A percentile compares a stretch with the other conserved stretches of the same genome.
These are phyloP conservation scores for Mycena venus DNA, from an alignment of 768 basidiomycete species.

Conservation along the genomic window DNA sequence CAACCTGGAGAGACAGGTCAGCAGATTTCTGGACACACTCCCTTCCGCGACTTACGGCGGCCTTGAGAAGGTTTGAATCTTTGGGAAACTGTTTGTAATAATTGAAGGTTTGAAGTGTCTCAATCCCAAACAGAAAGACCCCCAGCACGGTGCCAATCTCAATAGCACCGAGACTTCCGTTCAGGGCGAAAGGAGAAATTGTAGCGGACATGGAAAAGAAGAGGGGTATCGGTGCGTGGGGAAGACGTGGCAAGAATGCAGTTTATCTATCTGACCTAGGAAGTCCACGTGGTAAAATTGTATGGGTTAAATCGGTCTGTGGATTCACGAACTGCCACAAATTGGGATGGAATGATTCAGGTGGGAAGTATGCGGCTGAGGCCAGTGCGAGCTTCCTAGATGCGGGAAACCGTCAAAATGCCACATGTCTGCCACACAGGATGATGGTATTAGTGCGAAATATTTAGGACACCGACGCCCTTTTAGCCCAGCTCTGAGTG, in stretches of 20 bases:
- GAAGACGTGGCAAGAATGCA: too few species aligned
- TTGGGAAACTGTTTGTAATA: background rate
- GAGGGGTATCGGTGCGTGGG: background rate
- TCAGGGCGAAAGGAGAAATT: background rate
- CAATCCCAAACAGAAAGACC: constrained; percentile 1
- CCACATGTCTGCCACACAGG: too few species aligned
- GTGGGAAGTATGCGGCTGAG: background rate
- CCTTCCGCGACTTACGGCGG: background rate
- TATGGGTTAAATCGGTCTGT: background rate
- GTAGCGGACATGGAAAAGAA: background rate
- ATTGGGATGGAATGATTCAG: background rate
- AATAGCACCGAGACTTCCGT: constrained; percentile 6
- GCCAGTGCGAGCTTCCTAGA: background rate
- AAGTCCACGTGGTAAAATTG: background rate
- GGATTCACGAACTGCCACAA: background rate
- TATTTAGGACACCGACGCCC: background rate
- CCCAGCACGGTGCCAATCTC: constrained; percentile 6
- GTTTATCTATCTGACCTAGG: background rate
- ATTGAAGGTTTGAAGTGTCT: constrained; percentile 9
- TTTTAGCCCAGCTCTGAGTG: too few species aligned
- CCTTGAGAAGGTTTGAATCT: constrained; percentile 8
- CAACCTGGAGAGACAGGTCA: background rate
- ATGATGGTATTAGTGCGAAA: background rate
- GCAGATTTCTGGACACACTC: background rate
- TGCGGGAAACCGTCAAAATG: too few species aligned